These are phyloP conservation scores for Tolypocladium amazonense DNA, from an alignment of 2,329 filamentous ascomycete species.

Conservation along the genomic window DNA sequence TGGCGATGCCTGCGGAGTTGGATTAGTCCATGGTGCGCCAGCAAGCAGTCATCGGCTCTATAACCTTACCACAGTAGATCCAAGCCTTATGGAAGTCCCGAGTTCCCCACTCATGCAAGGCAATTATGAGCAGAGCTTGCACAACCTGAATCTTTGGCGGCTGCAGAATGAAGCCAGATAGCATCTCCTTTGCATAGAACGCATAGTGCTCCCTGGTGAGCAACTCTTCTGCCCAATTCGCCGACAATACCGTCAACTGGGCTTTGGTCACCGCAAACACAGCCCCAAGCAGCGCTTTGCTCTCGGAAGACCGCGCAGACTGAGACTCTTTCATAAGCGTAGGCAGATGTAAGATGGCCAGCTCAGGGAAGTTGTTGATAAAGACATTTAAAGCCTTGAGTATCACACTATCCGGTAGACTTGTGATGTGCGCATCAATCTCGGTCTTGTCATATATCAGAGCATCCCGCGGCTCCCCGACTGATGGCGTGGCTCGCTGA, in stretches of 20 bases:
- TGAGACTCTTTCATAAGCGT: conserved; percentile 16
- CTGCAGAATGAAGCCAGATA: conserved; percentile 15
- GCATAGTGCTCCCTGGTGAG: conserved; percentile 21
- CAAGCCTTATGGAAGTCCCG: conserved; percentile 31
- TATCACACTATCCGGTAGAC: conserved; percentile 12
- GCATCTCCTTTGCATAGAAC: conserved; percentile 14
- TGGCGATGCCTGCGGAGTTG: conserved; percentile 19
- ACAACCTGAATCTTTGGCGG: conserved; percentile 22
- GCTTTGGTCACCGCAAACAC: conserved; percentile 18
- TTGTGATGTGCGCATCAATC: conserved; percentile 14
- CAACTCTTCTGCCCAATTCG: conserved; percentile 15
- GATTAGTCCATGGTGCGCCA: neutral
- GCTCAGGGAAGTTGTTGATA: conserved; percentile 21
- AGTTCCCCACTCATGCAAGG: conserved; percentile 30
- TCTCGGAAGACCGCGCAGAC: conserved; percentile 10
- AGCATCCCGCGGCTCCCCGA: neutral
- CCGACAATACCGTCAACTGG: conserved; percentile 19
- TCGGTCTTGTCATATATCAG: conserved; percentile 1
- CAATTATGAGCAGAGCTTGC: conserved; percentile 27
- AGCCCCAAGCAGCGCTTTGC: conserved; percentile 17
- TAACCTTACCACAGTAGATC: conserved; percentile 25
- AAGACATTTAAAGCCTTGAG: conserved; percentile 22
- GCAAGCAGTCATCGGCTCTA: neutral
- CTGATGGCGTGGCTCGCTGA: neutral
- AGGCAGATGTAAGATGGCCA: conserved; percentile 21